Conservation (phyloP, 768 basidiomycete species). For the Gymnopilus dilepis region DNA sequence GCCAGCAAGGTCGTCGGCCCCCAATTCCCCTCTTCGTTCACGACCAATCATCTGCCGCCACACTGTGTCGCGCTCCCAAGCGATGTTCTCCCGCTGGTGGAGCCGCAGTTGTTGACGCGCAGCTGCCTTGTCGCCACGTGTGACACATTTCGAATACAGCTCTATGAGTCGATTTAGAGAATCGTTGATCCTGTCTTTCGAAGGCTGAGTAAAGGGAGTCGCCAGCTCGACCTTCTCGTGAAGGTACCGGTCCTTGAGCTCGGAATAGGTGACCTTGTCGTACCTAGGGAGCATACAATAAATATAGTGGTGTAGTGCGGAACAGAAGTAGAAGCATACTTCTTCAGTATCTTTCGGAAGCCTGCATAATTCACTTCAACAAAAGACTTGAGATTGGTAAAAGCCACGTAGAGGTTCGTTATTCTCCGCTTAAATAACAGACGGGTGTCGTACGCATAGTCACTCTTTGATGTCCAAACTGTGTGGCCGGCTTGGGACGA, state of each 20-base stretch:
- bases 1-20: conserved; percentile 41
- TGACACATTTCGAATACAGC: conserved; percentile 87
- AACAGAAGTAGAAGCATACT: conserved; percentile 53
- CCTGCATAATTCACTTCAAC: conserved; percentile 93
- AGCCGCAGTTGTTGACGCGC: conserved; percentile 85
- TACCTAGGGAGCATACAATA: conserved; percentile 55
- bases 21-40: conserved; percentile 70
- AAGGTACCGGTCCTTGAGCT: conserved; percentile 82
- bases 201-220: conserved; percentile 66
- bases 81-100: conserved; percentile 90
- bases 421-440: conserved; percentile 90
- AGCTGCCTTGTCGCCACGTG: conserved; percentile 64
- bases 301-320: not conserved
- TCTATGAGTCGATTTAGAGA: conserved; percentile 64
- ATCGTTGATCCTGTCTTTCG: conserved; percentile 66
- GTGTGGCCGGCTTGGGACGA: conserved; percentile 37
- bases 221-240: conserved; percentile 70
- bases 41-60: conserved; percentile 95
- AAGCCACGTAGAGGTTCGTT: conserved; percentile 77
- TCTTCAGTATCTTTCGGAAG: conserved; percentile 94
- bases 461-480: conserved; percentile 81
- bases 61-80: conserved; percentile 97
- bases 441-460: conserved; percentile 83
- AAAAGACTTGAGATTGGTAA: conserved; percentile 81
- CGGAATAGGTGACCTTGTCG: conserved; percentile 88